Evolutionary conservation across 495 filamentous ascomycete genomes (phyloP).

Genomic region (Podospora anserina): DNA sequence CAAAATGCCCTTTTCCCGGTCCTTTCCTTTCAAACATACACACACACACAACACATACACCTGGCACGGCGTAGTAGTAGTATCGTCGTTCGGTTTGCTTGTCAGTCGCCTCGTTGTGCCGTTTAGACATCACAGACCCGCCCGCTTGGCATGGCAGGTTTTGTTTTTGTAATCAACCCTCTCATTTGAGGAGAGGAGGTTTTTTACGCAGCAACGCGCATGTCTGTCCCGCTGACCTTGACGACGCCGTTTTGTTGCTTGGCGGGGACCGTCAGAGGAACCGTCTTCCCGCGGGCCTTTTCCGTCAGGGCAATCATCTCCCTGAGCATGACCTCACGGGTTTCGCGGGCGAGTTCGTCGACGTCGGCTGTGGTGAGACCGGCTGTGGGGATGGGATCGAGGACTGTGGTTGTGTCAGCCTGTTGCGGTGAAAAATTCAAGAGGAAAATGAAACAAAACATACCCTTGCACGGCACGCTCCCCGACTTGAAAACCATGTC

Average conservation of each 20-base stretch:
- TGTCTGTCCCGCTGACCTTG: constrained; percentile 25
- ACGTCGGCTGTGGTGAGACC: constrained; percentile 77
- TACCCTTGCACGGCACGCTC: constrained; percentile 76
- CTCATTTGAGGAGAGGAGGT: background rate
- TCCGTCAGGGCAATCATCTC: constrained; percentile 64
- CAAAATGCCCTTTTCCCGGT: background rate
- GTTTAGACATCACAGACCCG: background rate
- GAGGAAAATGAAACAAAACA: constrained; percentile 18
- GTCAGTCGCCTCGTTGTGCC: background rate
- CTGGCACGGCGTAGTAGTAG: background rate
- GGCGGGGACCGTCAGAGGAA: background rate
- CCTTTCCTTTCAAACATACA: background rate
- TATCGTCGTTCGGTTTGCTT: background rate
- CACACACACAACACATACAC: background rate
- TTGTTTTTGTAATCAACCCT: background rate
- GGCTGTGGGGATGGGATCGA: constrained; percentile 81
- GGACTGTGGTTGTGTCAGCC: constrained; percentile 48
- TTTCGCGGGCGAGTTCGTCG: constrained; percentile 67
- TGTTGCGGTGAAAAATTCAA: background rate
- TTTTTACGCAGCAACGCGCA: constrained; percentile 27
- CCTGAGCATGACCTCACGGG: constrained; percentile 74
- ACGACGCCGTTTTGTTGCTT: constrained; percentile 20
- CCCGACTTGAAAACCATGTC: constrained; percentile 68
- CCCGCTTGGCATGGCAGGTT: background rate
- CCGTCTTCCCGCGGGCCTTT: constrained; percentile 30